These are phyloP conservation scores for Misopates orontium DNA, from an alignment of 257 asterid genomes.

Conservation along the genomic window DNA sequence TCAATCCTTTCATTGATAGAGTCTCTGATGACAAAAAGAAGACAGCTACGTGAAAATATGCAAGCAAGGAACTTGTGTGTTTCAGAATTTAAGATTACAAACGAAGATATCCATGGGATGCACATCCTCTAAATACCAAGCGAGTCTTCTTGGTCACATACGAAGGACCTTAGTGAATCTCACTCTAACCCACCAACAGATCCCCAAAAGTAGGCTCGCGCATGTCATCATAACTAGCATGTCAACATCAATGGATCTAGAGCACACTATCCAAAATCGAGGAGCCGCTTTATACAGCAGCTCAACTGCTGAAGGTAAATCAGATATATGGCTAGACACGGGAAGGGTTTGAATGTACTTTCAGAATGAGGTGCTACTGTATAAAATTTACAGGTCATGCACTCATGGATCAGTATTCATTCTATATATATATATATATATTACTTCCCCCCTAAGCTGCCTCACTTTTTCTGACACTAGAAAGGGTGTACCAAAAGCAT, in stretches of 20 bases:
- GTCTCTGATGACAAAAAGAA: slow-evolving; percentile 62
- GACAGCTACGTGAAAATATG: slow-evolving; percentile 1
- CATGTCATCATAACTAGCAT: not conserved
- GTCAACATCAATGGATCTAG: not conserved
- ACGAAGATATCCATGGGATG: slow-evolving; percentile 1
- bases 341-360: not conserved
- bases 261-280: not conserved
- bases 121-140: not conserved
- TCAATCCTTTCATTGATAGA: slow-evolving; percentile 95
- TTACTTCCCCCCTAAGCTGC: not conserved
- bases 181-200: slow-evolving; percentile 12
- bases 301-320: not conserved
- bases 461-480: too few relatives aligned
- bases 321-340: too few relatives aligned
- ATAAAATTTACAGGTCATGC: not conserved
- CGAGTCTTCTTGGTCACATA: slow-evolving; percentile 10
- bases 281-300: not conserved
- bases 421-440: not conserved
- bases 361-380: not conserved
- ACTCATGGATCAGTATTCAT: not conserved
- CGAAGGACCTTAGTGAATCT: slow-evolving; percentile 3
- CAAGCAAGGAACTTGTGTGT: not conserved
- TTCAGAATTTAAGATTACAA: slow-evolving; percentile 9
- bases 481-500: too few relatives aligned
- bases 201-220: not conserved